phyloP scores from a whole-genome alignment of 225 moss, liverwort and hornwort species.

The Lunularia cruciata region DNA sequence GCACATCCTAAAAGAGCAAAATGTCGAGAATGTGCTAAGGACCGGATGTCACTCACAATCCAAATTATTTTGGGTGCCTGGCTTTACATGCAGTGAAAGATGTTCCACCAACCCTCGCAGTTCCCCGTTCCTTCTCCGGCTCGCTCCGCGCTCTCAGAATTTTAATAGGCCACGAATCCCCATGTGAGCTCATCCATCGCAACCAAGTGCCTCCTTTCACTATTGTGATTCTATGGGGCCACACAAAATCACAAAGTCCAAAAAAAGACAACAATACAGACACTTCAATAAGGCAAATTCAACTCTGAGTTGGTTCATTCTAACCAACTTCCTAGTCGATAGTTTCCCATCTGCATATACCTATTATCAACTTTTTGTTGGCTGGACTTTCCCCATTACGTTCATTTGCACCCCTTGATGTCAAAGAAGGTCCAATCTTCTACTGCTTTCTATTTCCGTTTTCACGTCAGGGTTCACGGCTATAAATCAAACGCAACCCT shows the following conservation, averaged over 20 bases:
- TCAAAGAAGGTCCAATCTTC: too few relatives aligned
- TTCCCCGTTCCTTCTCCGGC: too few relatives aligned
- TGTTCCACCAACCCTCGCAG: background rate
- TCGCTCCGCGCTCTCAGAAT: too few relatives aligned
- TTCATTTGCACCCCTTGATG: too few relatives aligned
- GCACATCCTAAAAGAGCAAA: background rate
- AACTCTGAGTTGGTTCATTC: background rate
- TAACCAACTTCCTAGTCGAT: background rate
- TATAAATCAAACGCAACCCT: too few relatives aligned
- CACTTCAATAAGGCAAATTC: too few relatives aligned
- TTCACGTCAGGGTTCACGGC: too few relatives aligned
- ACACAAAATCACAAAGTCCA: background rate
- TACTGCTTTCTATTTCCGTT: too few relatives aligned
- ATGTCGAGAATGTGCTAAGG: slow-evolving; percentile 1
- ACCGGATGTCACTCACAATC: background rate
- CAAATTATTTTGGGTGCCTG: background rate
- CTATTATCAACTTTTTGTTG: too few relatives aligned
- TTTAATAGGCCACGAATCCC: background rate
- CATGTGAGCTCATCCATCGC: background rate
- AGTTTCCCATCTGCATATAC: too few relatives aligned
- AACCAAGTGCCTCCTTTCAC: background rate
- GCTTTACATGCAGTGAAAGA: background rate
- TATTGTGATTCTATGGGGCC: slow-evolving; percentile 6
- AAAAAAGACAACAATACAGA: background rate
- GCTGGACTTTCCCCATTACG: too few relatives aligned